Evolutionary conservation across 768 basidiomycete genomes (phyloP).

Genomic region (Omphalotus guepiniiformis): DNA sequence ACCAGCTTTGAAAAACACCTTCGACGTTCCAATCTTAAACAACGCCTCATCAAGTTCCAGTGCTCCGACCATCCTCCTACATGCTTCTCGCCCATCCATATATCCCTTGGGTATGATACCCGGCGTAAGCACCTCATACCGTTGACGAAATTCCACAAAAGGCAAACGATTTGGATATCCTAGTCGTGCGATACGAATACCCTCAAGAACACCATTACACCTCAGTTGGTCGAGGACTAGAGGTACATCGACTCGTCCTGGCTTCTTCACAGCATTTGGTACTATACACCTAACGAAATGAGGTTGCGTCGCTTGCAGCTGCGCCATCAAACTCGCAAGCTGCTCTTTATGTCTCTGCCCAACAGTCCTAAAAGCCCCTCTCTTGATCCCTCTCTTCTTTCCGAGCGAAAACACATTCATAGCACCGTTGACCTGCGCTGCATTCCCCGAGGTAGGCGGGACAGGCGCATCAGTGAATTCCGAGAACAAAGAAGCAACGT

Average conservation of each 20-base stretch:
- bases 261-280: conserved; percentile 88
- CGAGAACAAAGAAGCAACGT: conserved; percentile 78
- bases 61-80: conserved; percentile 83
- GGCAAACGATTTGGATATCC: conserved; percentile 97
- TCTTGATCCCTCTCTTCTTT: conserved; percentile 80
- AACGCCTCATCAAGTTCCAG: conserved; percentile 81
- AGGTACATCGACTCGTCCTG: conserved; percentile 87
- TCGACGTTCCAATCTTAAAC: conserved; percentile 92
- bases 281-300: conserved; percentile 99
- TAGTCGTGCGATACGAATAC: conserved; percentile 94
- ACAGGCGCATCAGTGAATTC: conserved; percentile 60
- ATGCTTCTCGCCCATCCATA: conserved; percentile 97
- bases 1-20: conserved; percentile 99
- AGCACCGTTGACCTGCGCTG: conserved; percentile 18
- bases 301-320: conserved; percentile 90
- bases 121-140: conserved; percentile 94
- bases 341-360: conserved; percentile 96
- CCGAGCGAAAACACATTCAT: conserved; percentile 40
- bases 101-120: conserved; percentile 92
- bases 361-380: conserved; percentile 95
- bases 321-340: conserved; percentile 83
- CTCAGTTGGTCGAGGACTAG: conserved; percentile 94
- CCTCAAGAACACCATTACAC: conserved; percentile 98
- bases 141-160: conserved; percentile 95
- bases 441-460: conserved; percentile 17